Conservation (phyloP, 768 basidiomycete species). For the Mycena maculata region DNA sequence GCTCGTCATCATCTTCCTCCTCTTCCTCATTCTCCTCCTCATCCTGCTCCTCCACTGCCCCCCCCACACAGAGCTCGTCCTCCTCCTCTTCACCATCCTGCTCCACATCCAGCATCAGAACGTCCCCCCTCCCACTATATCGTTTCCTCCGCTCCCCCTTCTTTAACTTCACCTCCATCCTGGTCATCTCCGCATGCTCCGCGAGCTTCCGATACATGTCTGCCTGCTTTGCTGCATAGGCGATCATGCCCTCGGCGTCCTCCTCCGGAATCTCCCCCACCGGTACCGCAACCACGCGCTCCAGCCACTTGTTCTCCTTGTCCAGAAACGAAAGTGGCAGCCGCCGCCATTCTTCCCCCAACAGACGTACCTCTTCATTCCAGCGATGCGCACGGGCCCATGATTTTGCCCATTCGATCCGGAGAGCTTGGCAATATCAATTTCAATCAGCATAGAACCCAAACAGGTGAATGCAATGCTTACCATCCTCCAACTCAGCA, state of each 20-base stretch:
- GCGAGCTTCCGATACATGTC: background rate
- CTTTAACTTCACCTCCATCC: background rate
- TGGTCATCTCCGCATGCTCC: background rate
- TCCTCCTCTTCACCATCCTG: background rate
- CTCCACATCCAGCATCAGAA: background rate
- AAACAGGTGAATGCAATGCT: too few relatives aligned
- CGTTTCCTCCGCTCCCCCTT: background rate
- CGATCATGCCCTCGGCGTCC: background rate
- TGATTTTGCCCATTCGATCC: constrained; percentile 25
- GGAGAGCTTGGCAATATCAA: constrained; percentile 12
- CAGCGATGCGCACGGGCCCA: constrained; percentile 19
- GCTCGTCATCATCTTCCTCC: background rate
- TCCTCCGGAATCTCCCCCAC: background rate
- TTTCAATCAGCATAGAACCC: background rate
- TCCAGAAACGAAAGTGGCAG: background rate
- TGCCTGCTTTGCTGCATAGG: background rate
- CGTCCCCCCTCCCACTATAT: background rate
- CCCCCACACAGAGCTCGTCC: background rate
- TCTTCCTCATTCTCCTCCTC: background rate
- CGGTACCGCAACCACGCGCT: background rate
- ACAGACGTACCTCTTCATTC: constrained; percentile 32
- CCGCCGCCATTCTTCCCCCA: constrained; percentile 34
- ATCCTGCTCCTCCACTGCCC: background rate
- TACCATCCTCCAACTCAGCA: constrained; percentile 4
- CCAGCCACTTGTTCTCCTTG: background rate